Percentiles rank a stretch among this genome's conserved stretches.
Evolutionary conservation across 306 rosid species (phyloP).

Genomic region (Crotalaria pallida): DNA sequence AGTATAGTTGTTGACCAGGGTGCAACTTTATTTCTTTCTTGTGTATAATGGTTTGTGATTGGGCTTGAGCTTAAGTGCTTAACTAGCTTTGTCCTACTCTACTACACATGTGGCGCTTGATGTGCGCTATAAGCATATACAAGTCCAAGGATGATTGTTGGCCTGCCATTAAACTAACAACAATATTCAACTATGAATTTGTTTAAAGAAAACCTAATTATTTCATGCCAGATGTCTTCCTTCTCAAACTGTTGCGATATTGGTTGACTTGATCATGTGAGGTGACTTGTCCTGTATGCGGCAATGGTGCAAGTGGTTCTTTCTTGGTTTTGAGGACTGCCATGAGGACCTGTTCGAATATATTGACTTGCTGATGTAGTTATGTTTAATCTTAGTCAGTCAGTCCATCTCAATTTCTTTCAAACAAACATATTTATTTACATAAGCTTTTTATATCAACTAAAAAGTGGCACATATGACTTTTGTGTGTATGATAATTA

Average conservation of each 20-base stretch:
- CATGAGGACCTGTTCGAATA: not conserved
- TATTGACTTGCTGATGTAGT: not conserved
- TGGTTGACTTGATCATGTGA: not conserved
- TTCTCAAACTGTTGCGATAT: not conserved
- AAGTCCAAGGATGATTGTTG: no score
- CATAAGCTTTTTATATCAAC: not conserved
- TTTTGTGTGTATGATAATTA: not conserved
- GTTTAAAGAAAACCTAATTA: not conserved
- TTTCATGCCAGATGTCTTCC: not conserved
- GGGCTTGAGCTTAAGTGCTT: no score
- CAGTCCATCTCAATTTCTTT: not conserved
- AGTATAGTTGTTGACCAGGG: no score
- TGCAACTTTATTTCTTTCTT: no score
- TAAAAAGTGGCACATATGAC: not conserved
- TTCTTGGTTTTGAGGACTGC: not conserved
- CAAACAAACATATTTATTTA: not conserved
- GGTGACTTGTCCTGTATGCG: not conserved
- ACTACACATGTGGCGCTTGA: no score
- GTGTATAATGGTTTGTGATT: no score
- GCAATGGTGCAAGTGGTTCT: not conserved
- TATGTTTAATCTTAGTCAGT: not conserved
- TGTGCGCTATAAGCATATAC: no score
- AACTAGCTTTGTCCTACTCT: no score
- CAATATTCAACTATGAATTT: not conserved
- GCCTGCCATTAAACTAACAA: no score